Evolutionary conservation across 106 monocot species (phyloP), one percentile per base, ranked within the genome.

Genomic region (Hemerocallis citrina): DNA sequence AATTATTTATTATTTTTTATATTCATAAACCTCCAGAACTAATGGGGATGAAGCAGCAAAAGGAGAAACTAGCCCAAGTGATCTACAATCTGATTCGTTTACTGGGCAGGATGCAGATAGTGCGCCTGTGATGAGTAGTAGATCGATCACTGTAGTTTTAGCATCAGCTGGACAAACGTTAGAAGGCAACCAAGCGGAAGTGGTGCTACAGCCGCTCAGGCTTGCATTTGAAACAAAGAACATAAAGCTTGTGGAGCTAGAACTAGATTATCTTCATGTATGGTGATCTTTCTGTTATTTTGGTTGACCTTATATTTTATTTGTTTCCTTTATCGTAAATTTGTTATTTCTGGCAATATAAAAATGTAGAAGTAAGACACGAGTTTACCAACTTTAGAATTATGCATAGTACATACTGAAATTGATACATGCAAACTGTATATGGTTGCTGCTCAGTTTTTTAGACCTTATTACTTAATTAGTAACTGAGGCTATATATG

Each of bases 221-320:
- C 89, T 95, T 70, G 94, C 94, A 63, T 86, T 89, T 70, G 94
- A 89, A 61, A 75, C 86, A 50, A 86, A 89, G 74, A 83, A 95
- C 68, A 76, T 89, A 54, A 95, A 95, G 62, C 78, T 95, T 49
- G 69, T 95, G 35, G 94, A 95, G 70, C 74, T 78, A 66, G 94
- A 89, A 14, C 72, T 95, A n/a, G 94, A 95, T 31, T 95, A 89
- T 56, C 78, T 95, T 63, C 94, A 95, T 78, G 94, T 95, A 95
- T 66, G n/a, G 34, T 48, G 16, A 59, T 65, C 43, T 37, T 56
- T 15, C 38, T 41, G 6, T 6, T 36, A 2, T 56, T 10, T 6
- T 34, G 1, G 30, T 16, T 3, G 5, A 34, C 2, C 3, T 29
- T 16, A 7, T 23, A 21, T 27, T 22, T 29, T 61, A 22, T 66